Base-by-base conservation (phyloP, 2,329 filamentous ascomycete genomes). In the Sphaceloma murrayae region DNA sequence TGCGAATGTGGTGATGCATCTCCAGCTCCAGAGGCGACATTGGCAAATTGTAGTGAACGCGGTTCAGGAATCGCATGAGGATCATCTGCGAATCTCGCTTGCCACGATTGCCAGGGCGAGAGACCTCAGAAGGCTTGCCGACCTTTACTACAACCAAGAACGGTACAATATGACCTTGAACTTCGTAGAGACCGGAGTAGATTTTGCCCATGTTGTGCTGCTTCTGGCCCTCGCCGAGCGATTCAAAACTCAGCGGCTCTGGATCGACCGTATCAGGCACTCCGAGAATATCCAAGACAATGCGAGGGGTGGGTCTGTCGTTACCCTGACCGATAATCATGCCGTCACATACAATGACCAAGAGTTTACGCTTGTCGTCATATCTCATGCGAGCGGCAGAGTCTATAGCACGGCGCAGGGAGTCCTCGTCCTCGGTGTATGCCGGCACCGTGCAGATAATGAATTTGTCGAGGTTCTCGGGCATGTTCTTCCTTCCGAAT, bases 271-370 rank as follows among this genome's bases (percentile, higher is more conserved):
- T 85, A 54, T 95, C 88, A 1, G 87, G 83, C 21, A 98, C 91
- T 51, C 91, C 91, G 4, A 98, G 73, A 69, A 98, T 98, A 57
- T 98, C 91, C 45, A 98, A 74, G 17, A 98, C 88, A 53, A 98
- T 98, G 49, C 88, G 80, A 32, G 91, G 91, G 0, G 91, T 98
- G 5, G 91, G 86, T 49, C 87, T 78, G 62, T 98, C 91, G 65
- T 98, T 98, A 58, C 91, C 91, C 67, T 95, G 88, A 57, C 91
- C 91, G 53, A 98, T 93, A 69, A 98, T 98, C 89, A 98, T 96
- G 66, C 91, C 91, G 58, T 98, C 91, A 58, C 91, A 98, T 51
- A 98, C 73, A 49, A 98, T 74, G 52, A 94, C 78, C 18, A 98
- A 71, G 9, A 98, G 74, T 70, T 98, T 98, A 57, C 91, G 85